Evolutionary conservation across 208 protist genomes (phyloP).

Genomic region (Herpetomonas tarakana): DNA sequence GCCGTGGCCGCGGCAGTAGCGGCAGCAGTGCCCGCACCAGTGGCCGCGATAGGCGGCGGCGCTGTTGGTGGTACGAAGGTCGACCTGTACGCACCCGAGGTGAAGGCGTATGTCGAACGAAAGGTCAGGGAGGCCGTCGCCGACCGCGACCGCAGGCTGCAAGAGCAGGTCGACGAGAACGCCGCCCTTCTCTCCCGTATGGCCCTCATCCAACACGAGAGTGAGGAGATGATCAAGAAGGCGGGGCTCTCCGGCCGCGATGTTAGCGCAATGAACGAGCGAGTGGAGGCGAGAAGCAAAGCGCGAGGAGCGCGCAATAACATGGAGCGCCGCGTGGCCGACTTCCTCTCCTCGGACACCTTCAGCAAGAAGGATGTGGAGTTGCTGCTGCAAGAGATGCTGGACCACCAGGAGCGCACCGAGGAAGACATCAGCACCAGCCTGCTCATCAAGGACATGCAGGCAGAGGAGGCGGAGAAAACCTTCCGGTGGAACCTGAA

Average conservation of each 20-base stretch:
- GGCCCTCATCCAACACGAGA: conserved; percentile 43
- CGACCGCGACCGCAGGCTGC: conserved; percentile 29
- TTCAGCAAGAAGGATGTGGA: conserved; percentile 53
- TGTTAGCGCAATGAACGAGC: conserved; percentile 22
- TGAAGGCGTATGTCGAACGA: conserved; percentile 29
- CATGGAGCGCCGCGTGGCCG: conserved; percentile 53
- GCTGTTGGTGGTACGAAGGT: neutral
- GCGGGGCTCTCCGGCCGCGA: conserved; percentile 19
- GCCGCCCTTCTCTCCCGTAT: conserved; percentile 35
- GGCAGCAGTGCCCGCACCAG: neutral
- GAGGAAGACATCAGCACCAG: conserved; percentile 46
- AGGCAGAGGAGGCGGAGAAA: conserved; percentile 48
- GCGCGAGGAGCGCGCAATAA: conserved; percentile 22
- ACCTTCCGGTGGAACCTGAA: conserved; percentile 18
- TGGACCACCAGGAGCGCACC: conserved; percentile 68
- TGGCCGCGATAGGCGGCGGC: conserved; percentile 5
- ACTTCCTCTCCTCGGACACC: conserved; percentile 30
- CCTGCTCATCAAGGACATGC: conserved; percentile 53
- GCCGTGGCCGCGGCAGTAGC: conserved; percentile 6
- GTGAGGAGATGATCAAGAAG: conserved; percentile 23
- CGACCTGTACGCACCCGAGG: conserved; percentile 21
- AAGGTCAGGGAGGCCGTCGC: conserved; percentile 30
- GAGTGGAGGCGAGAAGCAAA: conserved; percentile 23
- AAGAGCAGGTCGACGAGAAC: conserved; percentile 41
- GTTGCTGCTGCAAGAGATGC: conserved; percentile 56